A percentile compares a stretch with the other conserved stretches of the same genome.
These are phyloP conservation scores for Panus rudis DNA, from an alignment of 768 basidiomycete genomes.

Conservation along the genomic window DNA sequence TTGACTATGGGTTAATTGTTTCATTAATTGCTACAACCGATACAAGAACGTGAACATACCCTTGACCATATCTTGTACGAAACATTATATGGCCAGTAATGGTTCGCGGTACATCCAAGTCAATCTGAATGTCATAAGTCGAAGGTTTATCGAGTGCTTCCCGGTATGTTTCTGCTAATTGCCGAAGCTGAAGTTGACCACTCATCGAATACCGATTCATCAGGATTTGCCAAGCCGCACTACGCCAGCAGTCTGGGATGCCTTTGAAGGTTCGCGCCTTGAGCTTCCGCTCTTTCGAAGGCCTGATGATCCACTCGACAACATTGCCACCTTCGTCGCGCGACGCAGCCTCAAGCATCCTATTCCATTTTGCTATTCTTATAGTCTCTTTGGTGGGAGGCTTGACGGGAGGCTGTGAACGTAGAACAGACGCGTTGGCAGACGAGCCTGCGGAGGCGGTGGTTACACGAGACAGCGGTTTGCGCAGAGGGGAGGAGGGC, in stretches of 20 bases:
- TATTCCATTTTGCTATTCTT: constrained; percentile 89
- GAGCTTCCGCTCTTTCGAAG: constrained; percentile 61
- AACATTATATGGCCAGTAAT: constrained; percentile 94
- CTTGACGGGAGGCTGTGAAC: constrained; percentile 36
- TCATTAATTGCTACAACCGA: background rate
- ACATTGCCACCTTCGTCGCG: constrained; percentile 77
- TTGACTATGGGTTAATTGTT: constrained; percentile 51
- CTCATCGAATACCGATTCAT: constrained; percentile 48
- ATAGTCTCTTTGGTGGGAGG: constrained; percentile 54
- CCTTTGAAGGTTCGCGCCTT: constrained; percentile 86
- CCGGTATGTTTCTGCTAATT: constrained; percentile 44
- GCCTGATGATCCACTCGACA: constrained; percentile 61
- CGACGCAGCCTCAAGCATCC: constrained; percentile 69
- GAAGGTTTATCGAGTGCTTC: constrained; percentile 74
- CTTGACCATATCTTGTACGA: constrained; percentile 90
- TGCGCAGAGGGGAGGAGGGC: constrained; percentile 51
- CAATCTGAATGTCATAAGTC: constrained; percentile 92
- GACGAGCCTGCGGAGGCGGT: constrained; percentile 32
- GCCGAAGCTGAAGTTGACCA: constrained; percentile 37
- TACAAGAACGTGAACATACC: constrained; percentile 44
- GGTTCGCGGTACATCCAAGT: constrained; percentile 94
- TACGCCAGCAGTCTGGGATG: constrained; percentile 92
- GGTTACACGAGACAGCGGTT: constrained; percentile 43
- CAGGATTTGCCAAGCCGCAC: constrained; percentile 85
- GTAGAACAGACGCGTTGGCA: constrained; percentile 37